Evolutionary conservation across 176 grass and related monocot genomes (phyloP).

Genomic region (Aegilops sharonensis): DNA sequence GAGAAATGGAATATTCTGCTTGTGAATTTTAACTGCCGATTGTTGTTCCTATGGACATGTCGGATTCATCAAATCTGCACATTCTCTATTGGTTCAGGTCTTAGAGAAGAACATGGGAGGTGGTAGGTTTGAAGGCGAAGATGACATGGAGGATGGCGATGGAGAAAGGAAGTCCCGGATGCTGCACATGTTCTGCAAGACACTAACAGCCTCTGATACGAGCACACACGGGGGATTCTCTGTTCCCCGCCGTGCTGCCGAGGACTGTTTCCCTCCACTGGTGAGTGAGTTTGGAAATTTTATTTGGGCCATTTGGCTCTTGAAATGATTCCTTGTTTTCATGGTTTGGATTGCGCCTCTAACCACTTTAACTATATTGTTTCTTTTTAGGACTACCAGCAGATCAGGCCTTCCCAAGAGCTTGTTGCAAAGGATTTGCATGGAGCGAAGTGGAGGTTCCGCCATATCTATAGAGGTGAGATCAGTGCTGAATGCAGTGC

Average conservation of each 20-base stretch:
- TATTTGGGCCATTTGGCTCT: neutral
- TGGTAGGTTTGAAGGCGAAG: conserved; percentile 46
- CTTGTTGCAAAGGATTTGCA: conserved; percentile 93
- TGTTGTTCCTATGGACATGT: neutral
- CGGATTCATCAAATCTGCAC: neutral
- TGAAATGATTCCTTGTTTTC: neutral
- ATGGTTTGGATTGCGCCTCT: conserved; percentile 12
- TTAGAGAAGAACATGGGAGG: conserved; percentile 43
- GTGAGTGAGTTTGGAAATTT: conserved; percentile 38
- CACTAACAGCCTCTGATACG: conserved; percentile 93
- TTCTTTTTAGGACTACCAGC: conserved; percentile 74
- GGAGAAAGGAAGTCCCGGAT: conserved; percentile 54
- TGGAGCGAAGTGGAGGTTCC: conserved; percentile 82
- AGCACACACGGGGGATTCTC: conserved; percentile 98
- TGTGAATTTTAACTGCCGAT: neutral
- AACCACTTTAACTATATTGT: neutral
- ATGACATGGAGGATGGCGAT: conserved; percentile 51
- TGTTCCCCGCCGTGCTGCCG: conserved; percentile 94
- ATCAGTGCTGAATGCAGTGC: neutral
- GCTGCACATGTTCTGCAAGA: conserved; percentile 99
- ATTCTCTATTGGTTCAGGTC: conserved; percentile 42
- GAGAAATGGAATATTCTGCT: neutral
- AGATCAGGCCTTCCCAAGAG: conserved; percentile 97
- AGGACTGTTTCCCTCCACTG: conserved; percentile 92
- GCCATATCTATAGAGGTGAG: conserved; percentile 97